Base-by-base conservation (phyloP, 768 basidiomycete species). In the Termitomyces sp. region DNA sequence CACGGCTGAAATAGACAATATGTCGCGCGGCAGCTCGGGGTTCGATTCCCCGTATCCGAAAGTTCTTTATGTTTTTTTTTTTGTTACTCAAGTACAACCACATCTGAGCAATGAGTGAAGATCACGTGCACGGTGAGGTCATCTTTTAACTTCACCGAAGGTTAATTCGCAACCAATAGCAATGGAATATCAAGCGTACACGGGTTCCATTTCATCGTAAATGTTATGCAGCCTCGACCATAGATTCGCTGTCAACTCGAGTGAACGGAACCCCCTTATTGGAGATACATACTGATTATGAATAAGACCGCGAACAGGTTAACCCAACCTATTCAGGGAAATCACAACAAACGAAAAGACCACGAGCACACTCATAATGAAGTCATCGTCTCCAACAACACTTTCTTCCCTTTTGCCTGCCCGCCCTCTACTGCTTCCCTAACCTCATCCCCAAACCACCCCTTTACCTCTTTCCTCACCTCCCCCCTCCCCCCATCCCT, bases 381-480 rank as follows among this genome's bases (percentile, higher is more conserved):
- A 12, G 67, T 69, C 37, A 82, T 61, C 61, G 76, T 89, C 64
- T 87, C 86, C 59, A 87, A 57, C 32, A 95, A 70, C n/a, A 92
- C 75, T 35, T 78, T 79, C 63, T 80, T 84, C 11, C 93, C 93
- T 73, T 89, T 92, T 23, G 77, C 82, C 48, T 81, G 81, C 38
- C 83, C 77, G 17, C 66, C 70, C 67, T 80, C 76, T 19, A 93
- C 70, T 52, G 68, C 69, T 61, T 76, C 72, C 61, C 74, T 66
- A 27, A 82, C 79, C 4, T 77, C 73, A 19, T 70, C 62, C 12
- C 67, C 71, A 67, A 93, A 90, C 87, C 86, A 89, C 8, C 55
- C 65, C 65, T 78, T 84, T 51, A 89, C 64, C 31, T 59, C 75
- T 60, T 68, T 66, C 64, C 76, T 77, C 58, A 76, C 77, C 23